A percentile compares a stretch with the other conserved stretches of the same genome.
Conservation (phyloP, 2,329 filamentous ascomycete species). For the Verticillium klebahnii region DNA sequence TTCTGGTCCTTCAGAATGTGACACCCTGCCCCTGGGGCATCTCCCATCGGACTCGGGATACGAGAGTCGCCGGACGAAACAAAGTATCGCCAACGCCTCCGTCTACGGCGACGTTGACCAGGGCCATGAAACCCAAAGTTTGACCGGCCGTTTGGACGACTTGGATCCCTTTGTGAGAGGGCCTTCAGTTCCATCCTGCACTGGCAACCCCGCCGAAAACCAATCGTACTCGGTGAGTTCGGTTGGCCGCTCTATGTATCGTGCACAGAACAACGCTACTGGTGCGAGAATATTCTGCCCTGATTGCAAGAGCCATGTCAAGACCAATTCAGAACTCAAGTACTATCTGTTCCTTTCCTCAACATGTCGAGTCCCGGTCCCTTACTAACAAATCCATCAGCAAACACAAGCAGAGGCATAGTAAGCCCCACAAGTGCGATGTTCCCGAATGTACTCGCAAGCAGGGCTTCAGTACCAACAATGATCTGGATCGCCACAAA, state of each 20-base stretch:
- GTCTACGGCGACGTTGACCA: constrained; percentile 37
- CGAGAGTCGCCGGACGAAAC: constrained; percentile 32
- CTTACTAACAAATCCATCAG: constrained; percentile 37
- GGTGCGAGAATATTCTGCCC: constrained; percentile 25
- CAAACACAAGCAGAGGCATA: constrained; percentile 70
- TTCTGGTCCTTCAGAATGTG: constrained; percentile 32
- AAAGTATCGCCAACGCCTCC: constrained; percentile 39
- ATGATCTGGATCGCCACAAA: constrained; percentile 77
- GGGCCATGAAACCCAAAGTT: constrained; percentile 31
- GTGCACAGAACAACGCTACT: background rate
- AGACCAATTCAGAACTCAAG: constrained; percentile 53
- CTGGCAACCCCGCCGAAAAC: background rate
- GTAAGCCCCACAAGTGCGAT: constrained; percentile 61
- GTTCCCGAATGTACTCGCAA: constrained; percentile 50
- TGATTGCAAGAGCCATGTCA: constrained; percentile 35
- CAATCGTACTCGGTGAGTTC: background rate
- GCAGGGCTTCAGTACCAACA: constrained; percentile 71
- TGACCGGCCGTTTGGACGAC: constrained; percentile 28
- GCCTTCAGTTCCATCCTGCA: background rate
- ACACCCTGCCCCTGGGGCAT: constrained; percentile 25
- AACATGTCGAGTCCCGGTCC: background rate
- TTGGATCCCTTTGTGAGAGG: constrained; percentile 14
- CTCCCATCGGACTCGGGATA: constrained; percentile 42
- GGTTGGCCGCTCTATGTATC: background rate
- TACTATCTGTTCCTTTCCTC: constrained; percentile 23